Evolutionary conservation across 2,329 filamentous ascomycete genomes (phyloP), one percentile per base, ranked within the genome.

Genomic region (Epichloe sp.): DNA sequence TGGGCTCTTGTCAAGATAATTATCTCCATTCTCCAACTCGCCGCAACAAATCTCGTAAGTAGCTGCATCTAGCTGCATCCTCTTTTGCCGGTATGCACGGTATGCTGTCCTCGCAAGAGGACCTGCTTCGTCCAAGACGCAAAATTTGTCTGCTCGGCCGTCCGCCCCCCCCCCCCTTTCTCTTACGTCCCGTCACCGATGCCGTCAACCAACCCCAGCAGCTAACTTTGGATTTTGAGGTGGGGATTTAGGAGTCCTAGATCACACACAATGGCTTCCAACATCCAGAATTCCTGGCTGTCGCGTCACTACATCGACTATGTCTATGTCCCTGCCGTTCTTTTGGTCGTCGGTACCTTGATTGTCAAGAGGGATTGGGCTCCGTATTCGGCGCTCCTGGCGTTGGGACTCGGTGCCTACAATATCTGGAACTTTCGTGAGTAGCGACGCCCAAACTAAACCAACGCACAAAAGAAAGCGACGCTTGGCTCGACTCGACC

Each of bases 331-430:
- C 89, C 90, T 55, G 84, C 83, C n/a, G 80, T 77, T 53, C 78
- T 95, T 37, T 71, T 95, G 54, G 72, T 96, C 54, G 68, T 88
- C 49, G 88, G 88, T 60, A 83, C 81, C 43, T 75, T 80, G 55
- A 84, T 94, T 61, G 74, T 89, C 60, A 94, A 94, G 78, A 75
- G 72, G 57, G 85, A 91, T 68, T 93, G 80, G 78, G 65, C 83
- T 23, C 78, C 81, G 4, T 87, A 84, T 65, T 87, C 88, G 7
- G 74, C 82, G 41, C 72, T 79, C 8, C 59, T 88, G 45, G 83
- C 86, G 35, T 65, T 84, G 36, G 67, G 79, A 12, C 68, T 95
- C 40, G 82, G 82, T 53, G 77, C 76, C 48, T 82, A 78, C 66
- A 93, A 91, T 71, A 77, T 88, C 64, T 83, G 75, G 65, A 79